Evolutionary conservation across 345 rosid species (phyloP), one percentile per base, ranked within the genome.

Genomic region (Streptanthus diversifolius): DNA sequence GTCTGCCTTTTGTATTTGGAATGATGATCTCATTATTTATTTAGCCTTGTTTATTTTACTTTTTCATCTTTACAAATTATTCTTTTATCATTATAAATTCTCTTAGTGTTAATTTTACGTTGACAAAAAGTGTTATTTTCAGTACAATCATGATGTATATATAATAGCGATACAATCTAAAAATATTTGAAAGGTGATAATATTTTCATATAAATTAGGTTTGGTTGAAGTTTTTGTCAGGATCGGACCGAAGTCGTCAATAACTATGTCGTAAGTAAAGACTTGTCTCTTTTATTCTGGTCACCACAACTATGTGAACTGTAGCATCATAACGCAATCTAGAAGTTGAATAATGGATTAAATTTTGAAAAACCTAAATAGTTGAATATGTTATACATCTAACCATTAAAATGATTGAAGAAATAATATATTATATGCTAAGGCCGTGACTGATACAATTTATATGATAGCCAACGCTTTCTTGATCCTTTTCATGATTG

Each of bases 11-110:
- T 79, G 75, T 69, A 82, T 81, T 80, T 82, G 82, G 85, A 85
- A 88, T 88, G 84, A 88, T 87, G 84, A 83, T 83, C 89, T 79
- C 84, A 88, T 90, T 75, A 88, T 88, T 82, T 75, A 79, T 74
- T 60, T 85, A 2, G 10, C 33, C 57, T 51, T 51, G 8, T 51
- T 24, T 19, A 19, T 65, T 29, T 33, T 21, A 4, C n/a, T 37
- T 63, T 53, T 32, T 32, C 47, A 32, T 52, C 70, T 47, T 22
- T 56, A 43, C 39, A n/a, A n/a, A n/a, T 44, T 48, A 9, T 48
- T 35, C 6, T 33, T 59, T 30, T 25, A 7, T 32, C 36, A 56
- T 30, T 2, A 24, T 22, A 33, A 1, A 10, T 27, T 12, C 5
- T 27, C 4, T 43, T 19, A 29, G 24, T 54, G 40, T 68, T 56